phyloP scores from a whole-genome alignment of 345 rosid genomes.

The Corchorus capsularis region DNA sequence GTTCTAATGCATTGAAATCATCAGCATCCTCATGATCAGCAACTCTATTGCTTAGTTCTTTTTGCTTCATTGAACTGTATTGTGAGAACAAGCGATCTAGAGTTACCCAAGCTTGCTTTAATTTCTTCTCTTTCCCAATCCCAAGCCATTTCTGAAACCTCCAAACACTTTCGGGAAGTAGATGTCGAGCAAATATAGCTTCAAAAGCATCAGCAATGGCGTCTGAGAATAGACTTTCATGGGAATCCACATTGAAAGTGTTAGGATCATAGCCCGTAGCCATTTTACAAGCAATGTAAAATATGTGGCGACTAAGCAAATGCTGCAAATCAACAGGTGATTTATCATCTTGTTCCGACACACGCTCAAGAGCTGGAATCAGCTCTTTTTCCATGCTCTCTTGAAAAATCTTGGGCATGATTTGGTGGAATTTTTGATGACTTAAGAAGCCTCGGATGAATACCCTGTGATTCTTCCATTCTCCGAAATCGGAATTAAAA shows the following conservation, averaged over 20 bases:
- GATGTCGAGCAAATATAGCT: conserved; percentile 3
- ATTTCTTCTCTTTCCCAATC: conserved; percentile 6
- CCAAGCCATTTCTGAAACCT: conserved; percentile 9
- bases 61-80: background rate
- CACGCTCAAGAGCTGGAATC: conserved; percentile 23
- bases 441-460: background rate
- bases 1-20: background rate
- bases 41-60: background rate
- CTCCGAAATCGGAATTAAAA: background rate
- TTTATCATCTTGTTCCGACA: background rate
- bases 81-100: background rate
- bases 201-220: conserved; percentile 10
- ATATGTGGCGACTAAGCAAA: conserved; percentile 18
- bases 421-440: conserved; percentile 11
- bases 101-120: background rate
- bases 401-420: background rate
- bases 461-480: background rate
- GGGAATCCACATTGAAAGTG: conserved; percentile 9
- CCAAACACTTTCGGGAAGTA: background rate
- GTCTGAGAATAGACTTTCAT: background rate
- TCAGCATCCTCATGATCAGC: background rate
- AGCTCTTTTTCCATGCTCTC: conserved; percentile 18
- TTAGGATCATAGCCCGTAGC: conserved; percentile 22
- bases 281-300: conserved; percentile 15
- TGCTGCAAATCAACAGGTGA: conserved; percentile 27